Evolutionary conservation across 306 rosid species (phyloP).

Genomic region (Alnus glutinosa): DNA sequence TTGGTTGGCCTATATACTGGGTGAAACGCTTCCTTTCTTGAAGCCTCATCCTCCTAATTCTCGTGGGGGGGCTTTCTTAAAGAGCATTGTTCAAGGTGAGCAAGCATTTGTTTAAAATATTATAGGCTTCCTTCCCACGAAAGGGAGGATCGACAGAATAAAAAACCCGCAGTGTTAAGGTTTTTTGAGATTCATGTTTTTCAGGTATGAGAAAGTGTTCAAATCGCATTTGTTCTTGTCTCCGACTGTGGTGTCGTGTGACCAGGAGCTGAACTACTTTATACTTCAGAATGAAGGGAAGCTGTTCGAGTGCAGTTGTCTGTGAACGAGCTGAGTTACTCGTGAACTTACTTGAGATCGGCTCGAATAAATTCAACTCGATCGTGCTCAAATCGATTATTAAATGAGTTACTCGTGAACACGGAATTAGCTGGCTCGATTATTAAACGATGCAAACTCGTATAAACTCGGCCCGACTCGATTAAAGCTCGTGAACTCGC

Average conservation of each 20-base stretch:
- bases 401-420: no score
- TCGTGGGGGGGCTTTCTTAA: slow-evolving; percentile 33
- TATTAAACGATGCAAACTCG: no score
- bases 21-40: slow-evolving; percentile 39
- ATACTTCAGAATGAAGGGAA: slow-evolving; percentile 44
- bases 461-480: no score
- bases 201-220: slow-evolving; percentile 44
- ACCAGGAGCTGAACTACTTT: slow-evolving; percentile 37
- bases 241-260: slow-evolving; percentile 40
- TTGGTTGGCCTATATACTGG: slow-evolving; percentile 39
- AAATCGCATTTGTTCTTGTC: slow-evolving; percentile 40
- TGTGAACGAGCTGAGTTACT: no score
- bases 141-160: no score
- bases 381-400: no score
- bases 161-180: no score
- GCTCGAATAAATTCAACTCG: no score
- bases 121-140: background rate
- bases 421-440: no score
- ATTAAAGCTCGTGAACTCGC: no score
- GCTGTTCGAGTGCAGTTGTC: slow-evolving; percentile 31
- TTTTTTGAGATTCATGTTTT: background rate
- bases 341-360: no score
- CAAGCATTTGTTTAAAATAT: background rate
- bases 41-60: slow-evolving; percentile 39
- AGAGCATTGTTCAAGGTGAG: slow-evolving; percentile 37